Evolutionary conservation across 2,329 filamentous ascomycete genomes (phyloP).

Genomic region (Verticillium dahliae): DNA sequence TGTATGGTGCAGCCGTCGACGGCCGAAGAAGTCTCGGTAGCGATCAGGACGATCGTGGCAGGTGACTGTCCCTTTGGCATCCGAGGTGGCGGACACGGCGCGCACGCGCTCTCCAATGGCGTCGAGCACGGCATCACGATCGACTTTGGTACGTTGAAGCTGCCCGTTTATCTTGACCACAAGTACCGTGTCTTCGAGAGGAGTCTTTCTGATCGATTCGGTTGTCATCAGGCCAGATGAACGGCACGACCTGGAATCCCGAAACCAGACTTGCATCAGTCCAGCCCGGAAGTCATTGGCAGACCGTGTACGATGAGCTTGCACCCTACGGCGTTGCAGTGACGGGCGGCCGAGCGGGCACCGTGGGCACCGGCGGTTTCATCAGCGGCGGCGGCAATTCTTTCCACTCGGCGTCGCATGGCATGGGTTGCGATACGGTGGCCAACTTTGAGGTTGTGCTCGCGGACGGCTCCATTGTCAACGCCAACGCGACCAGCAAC

Average conservation of each 20-base stretch:
- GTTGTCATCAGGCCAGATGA: constrained; percentile 18
- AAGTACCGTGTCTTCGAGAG: not conserved
- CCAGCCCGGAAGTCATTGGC: constrained; percentile 28
- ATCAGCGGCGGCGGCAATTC: constrained; percentile 28
- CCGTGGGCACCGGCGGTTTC: constrained; percentile 28
- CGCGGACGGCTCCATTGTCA: constrained; percentile 32
- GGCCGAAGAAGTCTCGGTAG: constrained; percentile 26
- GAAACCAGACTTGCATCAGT: constrained; percentile 21
- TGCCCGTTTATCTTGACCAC: no score
- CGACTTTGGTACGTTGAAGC: constrained; percentile 20
- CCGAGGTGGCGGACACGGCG: constrained; percentile 28
- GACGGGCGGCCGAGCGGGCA: constrained; percentile 26
- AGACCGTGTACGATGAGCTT: constrained; percentile 27
- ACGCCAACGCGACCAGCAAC: constrained; percentile 30
- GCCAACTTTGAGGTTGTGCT: constrained; percentile 39
- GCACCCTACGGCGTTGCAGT: constrained; percentile 23
- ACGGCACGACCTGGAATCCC: constrained; percentile 19
- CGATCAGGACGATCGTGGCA: constrained; percentile 23
- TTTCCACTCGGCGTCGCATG: constrained; percentile 27
- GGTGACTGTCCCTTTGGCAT: constrained; percentile 29
- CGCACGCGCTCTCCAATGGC: constrained; percentile 24
- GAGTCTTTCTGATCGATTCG: not conserved
- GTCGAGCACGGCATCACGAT: constrained; percentile 29
- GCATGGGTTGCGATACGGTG: constrained; percentile 40
- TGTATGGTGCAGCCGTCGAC: constrained; percentile 27